Evolutionary conservation across 306 rosid genomes (phyloP).

Genomic region (Urtica urens): DNA sequence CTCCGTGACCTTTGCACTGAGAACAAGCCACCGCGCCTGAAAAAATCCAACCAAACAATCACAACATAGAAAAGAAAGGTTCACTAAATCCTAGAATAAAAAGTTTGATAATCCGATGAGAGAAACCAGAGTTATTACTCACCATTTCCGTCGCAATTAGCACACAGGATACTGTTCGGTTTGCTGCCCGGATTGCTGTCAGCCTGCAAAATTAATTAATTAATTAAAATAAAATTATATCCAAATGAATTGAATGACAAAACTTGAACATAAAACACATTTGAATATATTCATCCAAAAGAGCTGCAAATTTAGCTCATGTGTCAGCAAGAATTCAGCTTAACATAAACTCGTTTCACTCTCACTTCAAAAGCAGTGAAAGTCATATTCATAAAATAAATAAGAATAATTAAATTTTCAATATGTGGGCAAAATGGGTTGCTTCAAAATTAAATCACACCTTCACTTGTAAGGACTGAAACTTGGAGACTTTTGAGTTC

Average conservation of each 20-base stretch:
- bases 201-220: slow-evolving; percentile 65
- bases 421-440: slow-evolving; percentile 1
- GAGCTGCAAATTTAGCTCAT: too few relatives aligned
- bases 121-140: slow-evolving; percentile 16
- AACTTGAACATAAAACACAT: too few relatives aligned
- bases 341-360: too few relatives aligned
- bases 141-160: slow-evolving; percentile 89
- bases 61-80: not conserved
- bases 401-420: not conserved
- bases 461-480: slow-evolving; percentile 64
- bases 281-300: too few relatives aligned
- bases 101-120: slow-evolving; percentile 2
- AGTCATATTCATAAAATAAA: not conserved
- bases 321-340: too few relatives aligned
- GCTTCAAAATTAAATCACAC: slow-evolving; percentile 26
- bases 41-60: slow-evolving; percentile 7
- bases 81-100: not conserved
- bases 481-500: slow-evolving; percentile 41
- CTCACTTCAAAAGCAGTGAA: too few relatives aligned
- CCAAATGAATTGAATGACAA: slow-evolving; percentile 7
- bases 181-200: slow-evolving; percentile 35
- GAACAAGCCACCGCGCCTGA: slow-evolving; percentile 55
- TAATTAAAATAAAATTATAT: too few relatives aligned
- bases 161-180: slow-evolving; percentile 48
- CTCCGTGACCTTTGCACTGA: slow-evolving; percentile 84